Evolutionary conservation across 805 yeast genomes (phyloP).

Genomic region (Candida yuanshanica): DNA sequence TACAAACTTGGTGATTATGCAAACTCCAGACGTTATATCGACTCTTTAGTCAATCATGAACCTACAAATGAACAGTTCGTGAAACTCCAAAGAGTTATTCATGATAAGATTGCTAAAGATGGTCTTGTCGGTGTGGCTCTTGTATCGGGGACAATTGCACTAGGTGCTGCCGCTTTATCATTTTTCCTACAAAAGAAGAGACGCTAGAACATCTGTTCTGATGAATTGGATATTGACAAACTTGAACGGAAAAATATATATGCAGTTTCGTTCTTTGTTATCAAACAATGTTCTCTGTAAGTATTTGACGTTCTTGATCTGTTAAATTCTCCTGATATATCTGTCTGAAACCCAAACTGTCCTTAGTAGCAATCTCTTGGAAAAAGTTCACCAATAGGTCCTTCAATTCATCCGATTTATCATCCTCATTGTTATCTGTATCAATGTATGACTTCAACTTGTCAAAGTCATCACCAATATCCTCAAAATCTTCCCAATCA

Average conservation of each 20-base stretch:
- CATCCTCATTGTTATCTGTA: conserved; percentile 25
- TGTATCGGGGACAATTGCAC: conserved; percentile 79
- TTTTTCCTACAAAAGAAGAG: conserved; percentile 30
- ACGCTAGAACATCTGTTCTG: conserved; percentile 15
- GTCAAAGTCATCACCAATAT: conserved; percentile 57
- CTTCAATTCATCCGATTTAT: conserved; percentile 23
- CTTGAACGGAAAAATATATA: neutral
- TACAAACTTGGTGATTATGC: conserved; percentile 83
- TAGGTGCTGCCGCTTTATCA: conserved; percentile 63
- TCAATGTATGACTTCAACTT: conserved; percentile 54
- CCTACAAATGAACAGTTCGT: conserved; percentile 80
- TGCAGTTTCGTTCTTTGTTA: neutral
- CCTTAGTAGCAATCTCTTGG: conserved; percentile 46
- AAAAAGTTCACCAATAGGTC: conserved; percentile 45
- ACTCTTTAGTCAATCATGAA: conserved; percentile 68
- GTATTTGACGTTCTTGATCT: conserved; percentile 47
- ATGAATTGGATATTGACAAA: too few species aligned
- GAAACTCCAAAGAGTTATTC: conserved; percentile 68
- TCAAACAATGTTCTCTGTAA: conserved; percentile 45
- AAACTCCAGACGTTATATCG: conserved; percentile 81
- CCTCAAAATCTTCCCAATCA: conserved; percentile 78
- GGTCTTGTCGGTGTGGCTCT: conserved; percentile 86
- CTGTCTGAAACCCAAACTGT: conserved; percentile 43
- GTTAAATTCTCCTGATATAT: conserved; percentile 39
- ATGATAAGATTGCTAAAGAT: conserved; percentile 78